A percentile compares a stretch with the other conserved stretches of the same genome.
Evolutionary conservation across 2,329 filamentous ascomycete species (phyloP).

Genomic region (Rhytidhysteron rufulum): DNA sequence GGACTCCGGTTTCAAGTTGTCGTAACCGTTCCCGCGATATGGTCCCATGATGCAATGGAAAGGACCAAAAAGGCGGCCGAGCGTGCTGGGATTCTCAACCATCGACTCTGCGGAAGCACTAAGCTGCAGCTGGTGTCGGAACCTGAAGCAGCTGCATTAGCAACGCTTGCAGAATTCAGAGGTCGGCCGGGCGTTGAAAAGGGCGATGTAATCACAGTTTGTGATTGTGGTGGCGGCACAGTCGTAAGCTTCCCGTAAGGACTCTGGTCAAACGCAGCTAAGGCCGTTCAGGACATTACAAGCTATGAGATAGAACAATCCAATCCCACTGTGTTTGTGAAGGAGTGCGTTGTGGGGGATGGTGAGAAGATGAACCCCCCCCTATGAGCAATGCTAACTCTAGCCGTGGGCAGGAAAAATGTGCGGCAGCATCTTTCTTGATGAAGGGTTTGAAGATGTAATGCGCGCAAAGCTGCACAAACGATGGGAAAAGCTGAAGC

Average conservation of each 20-base stretch:
- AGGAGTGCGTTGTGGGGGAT: conserved; percentile 4
- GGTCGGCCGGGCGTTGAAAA: conserved; percentile 3
- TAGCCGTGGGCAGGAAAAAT: conserved; percentile 8
- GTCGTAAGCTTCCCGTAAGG: conserved; percentile 11
- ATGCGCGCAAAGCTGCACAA: no score
- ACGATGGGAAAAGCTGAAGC: conserved; percentile 8
- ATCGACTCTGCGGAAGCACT: conserved; percentile 7
- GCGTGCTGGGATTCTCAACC: conserved; percentile 2
- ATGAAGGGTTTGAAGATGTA: conserved; percentile 13
- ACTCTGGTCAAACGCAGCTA: neutral
- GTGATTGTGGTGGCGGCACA: conserved; percentile 23
- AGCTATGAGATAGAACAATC: conserved; percentile 8
- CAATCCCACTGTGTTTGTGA: conserved; percentile 1
- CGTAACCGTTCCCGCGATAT: conserved; percentile 8
- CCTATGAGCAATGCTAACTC: no score
- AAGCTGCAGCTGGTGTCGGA: conserved; percentile 18
- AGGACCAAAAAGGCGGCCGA: conserved; percentile 5
- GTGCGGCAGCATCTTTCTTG: conserved; percentile 15
- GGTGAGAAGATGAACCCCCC: no score
- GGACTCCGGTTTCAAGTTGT: conserved; percentile 7
- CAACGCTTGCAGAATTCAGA: conserved; percentile 11
- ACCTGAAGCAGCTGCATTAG: conserved; percentile 20
- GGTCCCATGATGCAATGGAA: conserved; percentile 4
- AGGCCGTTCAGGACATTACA: conserved; percentile 6
- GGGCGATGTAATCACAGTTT: conserved; percentile 14